phyloP scores from a whole-genome alignment of 768 basidiomycete species.

The Sporobolomyces phaffii region DNA sequence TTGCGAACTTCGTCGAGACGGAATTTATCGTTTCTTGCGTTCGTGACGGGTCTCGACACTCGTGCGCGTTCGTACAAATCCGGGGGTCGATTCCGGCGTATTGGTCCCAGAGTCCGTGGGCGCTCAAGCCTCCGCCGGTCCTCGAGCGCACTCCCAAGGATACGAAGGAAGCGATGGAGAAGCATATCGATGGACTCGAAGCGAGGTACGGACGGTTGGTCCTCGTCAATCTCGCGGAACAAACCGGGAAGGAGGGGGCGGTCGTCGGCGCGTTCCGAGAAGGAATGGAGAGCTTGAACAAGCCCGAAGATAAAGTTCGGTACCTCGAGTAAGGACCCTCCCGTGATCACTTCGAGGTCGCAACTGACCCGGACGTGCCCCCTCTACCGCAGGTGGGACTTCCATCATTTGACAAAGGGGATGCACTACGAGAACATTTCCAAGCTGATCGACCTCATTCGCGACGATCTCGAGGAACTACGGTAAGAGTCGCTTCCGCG shows the following conservation, averaged over 20 bases:
- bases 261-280: slow-evolving; percentile 74
- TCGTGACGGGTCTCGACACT: slow-evolving; percentile 68
- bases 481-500: slow-evolving; percentile 15
- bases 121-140: slow-evolving; percentile 41
- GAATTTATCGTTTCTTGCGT: slow-evolving; percentile 80
- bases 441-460: slow-evolving; percentile 28
- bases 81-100: slow-evolving; percentile 59
- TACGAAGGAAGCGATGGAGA: slow-evolving; percentile 25
- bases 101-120: slow-evolving; percentile 40
- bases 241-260: slow-evolving; percentile 74
- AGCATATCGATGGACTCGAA: slow-evolving; percentile 38
- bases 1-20: slow-evolving; percentile 43
- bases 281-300: slow-evolving; percentile 54
- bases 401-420: slow-evolving; percentile 56
- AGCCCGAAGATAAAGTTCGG: slow-evolving; percentile 46
- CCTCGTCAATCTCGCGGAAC: slow-evolving; percentile 83
- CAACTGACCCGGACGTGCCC: too few species aligned
- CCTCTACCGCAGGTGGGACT: slow-evolving; percentile 21
- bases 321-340: slow-evolving; percentile 28
- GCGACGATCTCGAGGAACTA: slow-evolving; percentile 32
- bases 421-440: slow-evolving; percentile 56
- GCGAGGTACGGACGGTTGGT: slow-evolving; percentile 52
- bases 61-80: slow-evolving; percentile 83
- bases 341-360: too few species aligned
- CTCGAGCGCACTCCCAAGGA: slow-evolving; percentile 40